These are phyloP conservation scores for Aspergillus thermomutatus DNA, from an alignment of 2,329 filamentous ascomycete species.

Conservation along the genomic window DNA sequence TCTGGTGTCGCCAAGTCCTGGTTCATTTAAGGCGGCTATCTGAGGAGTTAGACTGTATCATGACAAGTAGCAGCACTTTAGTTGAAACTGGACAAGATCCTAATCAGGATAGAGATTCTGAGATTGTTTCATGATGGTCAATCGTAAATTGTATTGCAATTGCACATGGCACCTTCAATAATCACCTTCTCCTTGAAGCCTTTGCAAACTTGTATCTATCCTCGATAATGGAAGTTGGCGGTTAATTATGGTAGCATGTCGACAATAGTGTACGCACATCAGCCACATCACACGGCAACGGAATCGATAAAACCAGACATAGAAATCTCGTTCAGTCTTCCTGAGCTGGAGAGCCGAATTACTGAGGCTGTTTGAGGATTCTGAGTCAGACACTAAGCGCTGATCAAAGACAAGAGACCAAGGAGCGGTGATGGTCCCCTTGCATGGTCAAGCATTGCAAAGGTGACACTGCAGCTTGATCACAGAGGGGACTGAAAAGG, in stretches of 20 bases:
- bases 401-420: too few species aligned
- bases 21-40: not conserved
- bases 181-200: too few species aligned
- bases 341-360: too few species aligned
- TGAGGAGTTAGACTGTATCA: not conserved
- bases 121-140: not conserved
- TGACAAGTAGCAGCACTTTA: not conserved
- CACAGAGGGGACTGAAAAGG: too few species aligned
- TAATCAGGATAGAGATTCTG: not conserved
- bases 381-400: not conserved
- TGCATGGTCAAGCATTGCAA: not conserved
- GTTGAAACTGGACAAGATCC: not conserved
- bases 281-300: too few species aligned
- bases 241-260: too few species aligned
- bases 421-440: not conserved
- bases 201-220: too few species aligned
- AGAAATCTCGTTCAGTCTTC: too few species aligned
- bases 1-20: not conserved
- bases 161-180: too few species aligned
- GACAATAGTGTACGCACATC: too few species aligned
- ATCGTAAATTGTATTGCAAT: not conserved
- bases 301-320: not conserved
- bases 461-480: not conserved
- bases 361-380: too few species aligned
- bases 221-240: too few species aligned